Evolutionary conservation across 192 early-diverging fungal genomes (phyloP), one percentile per base, ranked within the genome.

Genomic region (Umbelopsis sp.): DNA sequence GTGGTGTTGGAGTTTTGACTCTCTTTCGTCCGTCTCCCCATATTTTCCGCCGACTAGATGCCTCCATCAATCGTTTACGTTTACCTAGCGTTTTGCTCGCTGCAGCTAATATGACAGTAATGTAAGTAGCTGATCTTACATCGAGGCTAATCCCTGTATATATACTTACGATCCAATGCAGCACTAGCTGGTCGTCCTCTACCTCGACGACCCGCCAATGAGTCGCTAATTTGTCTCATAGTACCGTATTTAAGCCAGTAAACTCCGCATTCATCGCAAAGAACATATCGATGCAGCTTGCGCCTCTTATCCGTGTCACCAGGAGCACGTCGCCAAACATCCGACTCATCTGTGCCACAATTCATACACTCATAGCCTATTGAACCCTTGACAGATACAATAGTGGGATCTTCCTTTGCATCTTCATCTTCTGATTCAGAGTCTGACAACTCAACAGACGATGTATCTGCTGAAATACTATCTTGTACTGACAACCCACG

Each of bases 171-270:
- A 75, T 71, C 52, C 21, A 53, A 6, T 0, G 37, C n/a, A 5
- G 33, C 25, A 53, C 33, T 49, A 46, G 71, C 55, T 61, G 55
- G 55, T 35, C 55, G 47, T 46, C 71, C 45, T 27, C 41, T 22
- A 46, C 71, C 64, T 50, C 52, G 65, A 47, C 66, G 45, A 53
- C 47, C 46, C 13, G 33, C 18, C 52, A 18, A 9, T 66, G 71
- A 33, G 25, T 81, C 83, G 3, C 46, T 53, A 2, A 87, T 45
- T 2, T 75, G 70, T 6, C 58, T 78, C 21, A 79, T 75, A 10
- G 76, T 76, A 16, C 76, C 78, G 74, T 88, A 88, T 21, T 87
- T 85, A 10, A 87, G 49, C 87, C 87, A 88, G 49, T 87, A 82
- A 37, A 74, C 76, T 33, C 85, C 85, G 67, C 87, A 88, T 18